These are phyloP conservation scores for Casuarina cunninghamiana DNA, from an alignment of 306 rosid genomes.

Conservation along the genomic window DNA sequence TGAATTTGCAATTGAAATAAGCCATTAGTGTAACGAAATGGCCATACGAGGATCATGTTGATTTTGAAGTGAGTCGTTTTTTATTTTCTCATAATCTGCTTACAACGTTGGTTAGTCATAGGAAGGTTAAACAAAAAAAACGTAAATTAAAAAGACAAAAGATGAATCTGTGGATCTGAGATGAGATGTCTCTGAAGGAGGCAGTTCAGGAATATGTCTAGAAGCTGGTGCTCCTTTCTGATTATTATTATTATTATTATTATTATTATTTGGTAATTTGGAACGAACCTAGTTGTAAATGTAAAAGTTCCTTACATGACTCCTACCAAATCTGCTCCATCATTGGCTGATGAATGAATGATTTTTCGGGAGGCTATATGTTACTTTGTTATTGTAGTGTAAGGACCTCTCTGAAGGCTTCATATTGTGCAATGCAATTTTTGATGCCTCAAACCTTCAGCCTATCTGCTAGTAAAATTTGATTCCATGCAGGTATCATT, in stretches of 20 bases:
- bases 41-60: not conserved
- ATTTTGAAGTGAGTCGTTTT: too few species aligned
- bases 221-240: not conserved
- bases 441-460: not conserved
- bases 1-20: not conserved
- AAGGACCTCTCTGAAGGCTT: not conserved
- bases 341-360: not conserved
- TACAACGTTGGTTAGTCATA: not conserved
- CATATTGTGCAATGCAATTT: not conserved
- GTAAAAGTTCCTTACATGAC: not conserved
- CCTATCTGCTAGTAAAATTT: not conserved
- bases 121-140: not conserved
- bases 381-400: not conserved
- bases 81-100: too few species aligned
- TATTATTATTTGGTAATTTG: not conserved
- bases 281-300: not conserved
- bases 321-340: not conserved
- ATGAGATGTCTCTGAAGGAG: too few species aligned
- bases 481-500: conserved; percentile 58
- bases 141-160: not conserved
- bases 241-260: too few species aligned
- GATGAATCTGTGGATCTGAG: too few species aligned
- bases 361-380: not conserved
- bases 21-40: not conserved
- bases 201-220: too few species aligned